phyloP scores from a whole-genome alignment of 2,329 filamentous ascomycete species.

The Cercospora janseana region DNA sequence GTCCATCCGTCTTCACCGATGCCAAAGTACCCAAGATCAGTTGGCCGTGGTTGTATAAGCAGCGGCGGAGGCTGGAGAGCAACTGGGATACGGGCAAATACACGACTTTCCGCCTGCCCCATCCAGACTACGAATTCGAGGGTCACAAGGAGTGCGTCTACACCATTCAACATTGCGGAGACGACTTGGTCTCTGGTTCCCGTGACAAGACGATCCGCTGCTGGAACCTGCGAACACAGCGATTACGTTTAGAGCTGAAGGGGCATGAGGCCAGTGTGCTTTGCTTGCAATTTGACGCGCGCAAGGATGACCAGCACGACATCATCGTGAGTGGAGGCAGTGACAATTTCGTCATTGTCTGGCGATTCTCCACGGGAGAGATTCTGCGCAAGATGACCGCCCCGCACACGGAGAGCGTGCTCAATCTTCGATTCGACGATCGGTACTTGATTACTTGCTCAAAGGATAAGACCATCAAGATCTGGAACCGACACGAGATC shows the following conservation, averaged over 20 bases:
- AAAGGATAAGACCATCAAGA: slow-evolving; percentile 94
- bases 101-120: slow-evolving; percentile 85
- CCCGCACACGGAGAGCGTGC: slow-evolving; percentile 84
- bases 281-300: slow-evolving; percentile 91
- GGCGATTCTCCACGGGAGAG: slow-evolving; percentile 88
- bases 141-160: slow-evolving; percentile 93
- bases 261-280: slow-evolving; percentile 86
- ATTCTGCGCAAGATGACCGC: slow-evolving; percentile 71
- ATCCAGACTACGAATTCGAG: slow-evolving; percentile 74
- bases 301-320: slow-evolving; percentile 69
- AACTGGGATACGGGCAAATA: slow-evolving; percentile 87
- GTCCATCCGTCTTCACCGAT: slow-evolving; percentile 22
- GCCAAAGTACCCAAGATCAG: slow-evolving; percentile 61
- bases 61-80: slow-evolving; percentile 77
- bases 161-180: slow-evolving; percentile 81
- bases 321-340: slow-evolving; percentile 94
- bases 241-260: slow-evolving; percentile 68
- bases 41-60: slow-evolving; percentile 91
- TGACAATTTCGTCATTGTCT: slow-evolving; percentile 85
- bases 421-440: slow-evolving; percentile 90
- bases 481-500: slow-evolving; percentile 82
- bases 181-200: slow-evolving; percentile 89
- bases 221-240: slow-evolving; percentile 81
- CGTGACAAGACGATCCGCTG: slow-evolving; percentile 83
- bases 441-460: slow-evolving; percentile 93